Evolutionary conservation across 768 basidiomycete species (phyloP).

Genomic region (Amanita molliuscula): DNA sequence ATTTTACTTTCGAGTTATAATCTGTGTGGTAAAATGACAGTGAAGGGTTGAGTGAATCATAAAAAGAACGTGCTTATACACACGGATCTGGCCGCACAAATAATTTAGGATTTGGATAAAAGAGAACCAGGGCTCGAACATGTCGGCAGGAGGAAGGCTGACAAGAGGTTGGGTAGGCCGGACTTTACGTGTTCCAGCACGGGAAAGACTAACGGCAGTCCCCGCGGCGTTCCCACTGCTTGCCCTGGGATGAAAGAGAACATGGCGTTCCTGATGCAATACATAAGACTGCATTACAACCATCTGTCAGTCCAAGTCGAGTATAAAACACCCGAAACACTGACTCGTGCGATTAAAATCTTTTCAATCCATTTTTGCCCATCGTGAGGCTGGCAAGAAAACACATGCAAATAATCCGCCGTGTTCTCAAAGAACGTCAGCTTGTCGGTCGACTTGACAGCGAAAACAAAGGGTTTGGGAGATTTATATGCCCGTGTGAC

Average conservation of each 20-base stretch:
- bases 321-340: constrained; percentile 17
- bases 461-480: constrained; percentile 79
- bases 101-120: constrained; percentile 30
- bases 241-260: constrained; percentile 41
- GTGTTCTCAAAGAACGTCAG: constrained; percentile 80
- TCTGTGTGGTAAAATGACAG: background rate
- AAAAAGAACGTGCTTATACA: background rate
- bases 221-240: constrained; percentile 17
- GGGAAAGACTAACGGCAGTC: constrained; percentile 17
- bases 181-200: constrained; percentile 28
- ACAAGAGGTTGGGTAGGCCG: constrained; percentile 29
- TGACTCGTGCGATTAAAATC: constrained; percentile 73
- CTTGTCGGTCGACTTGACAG: constrained; percentile 83
- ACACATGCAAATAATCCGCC: constrained; percentile 80
- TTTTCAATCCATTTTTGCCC: constrained; percentile 72
- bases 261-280: constrained; percentile 67
- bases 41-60: background rate
- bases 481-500: constrained; percentile 70
- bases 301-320: constrained; percentile 7
- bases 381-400: constrained; percentile 67
- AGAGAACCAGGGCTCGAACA: constrained; percentile 75
- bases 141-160: constrained; percentile 30
- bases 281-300: constrained; percentile 57
- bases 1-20: background rate
- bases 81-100: background rate